These are phyloP conservation scores for Metschnikowia kunwiensis DNA, from an alignment of 805 yeast species.

Conservation along the genomic window DNA sequence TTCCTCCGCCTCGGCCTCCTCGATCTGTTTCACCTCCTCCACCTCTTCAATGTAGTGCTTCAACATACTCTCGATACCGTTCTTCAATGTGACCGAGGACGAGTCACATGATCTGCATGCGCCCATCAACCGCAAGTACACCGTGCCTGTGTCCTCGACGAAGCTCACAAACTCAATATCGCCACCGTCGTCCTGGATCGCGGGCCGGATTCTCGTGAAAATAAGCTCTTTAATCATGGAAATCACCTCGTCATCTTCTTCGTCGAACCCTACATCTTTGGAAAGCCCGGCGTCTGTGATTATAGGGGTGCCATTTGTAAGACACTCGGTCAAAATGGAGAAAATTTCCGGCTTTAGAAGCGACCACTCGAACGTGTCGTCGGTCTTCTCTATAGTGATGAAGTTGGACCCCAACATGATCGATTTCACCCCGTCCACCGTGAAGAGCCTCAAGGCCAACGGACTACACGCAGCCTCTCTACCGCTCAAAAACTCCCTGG, in stretches of 20 bases:
- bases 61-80: constrained; percentile 69
- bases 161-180: constrained; percentile 66
- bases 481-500: constrained; percentile 70
- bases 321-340: constrained; percentile 51
- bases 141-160: constrained; percentile 52
- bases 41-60: constrained; percentile 70
- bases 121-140: constrained; percentile 57
- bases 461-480: constrained; percentile 77
- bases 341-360: constrained; percentile 66
- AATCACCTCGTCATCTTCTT: constrained; percentile 65
- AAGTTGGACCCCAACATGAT: constrained; percentile 82
- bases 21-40: constrained; percentile 50
- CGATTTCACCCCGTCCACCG: constrained; percentile 71
- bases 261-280: constrained; percentile 44
- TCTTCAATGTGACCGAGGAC: constrained; percentile 61
- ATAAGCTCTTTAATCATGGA: constrained; percentile 67
- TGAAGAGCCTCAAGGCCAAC: constrained; percentile 68
- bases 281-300: constrained; percentile 28
- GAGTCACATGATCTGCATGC: constrained; percentile 74
- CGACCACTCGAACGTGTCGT: constrained; percentile 53
- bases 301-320: constrained; percentile 56
- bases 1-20: constrained; percentile 32
- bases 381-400: constrained; percentile 70
- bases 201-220: constrained; percentile 69
- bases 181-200: constrained; percentile 74